Conservation (phyloP, 2,329 filamentous ascomycete genomes). For the Exserohilum rostratum region DNA sequence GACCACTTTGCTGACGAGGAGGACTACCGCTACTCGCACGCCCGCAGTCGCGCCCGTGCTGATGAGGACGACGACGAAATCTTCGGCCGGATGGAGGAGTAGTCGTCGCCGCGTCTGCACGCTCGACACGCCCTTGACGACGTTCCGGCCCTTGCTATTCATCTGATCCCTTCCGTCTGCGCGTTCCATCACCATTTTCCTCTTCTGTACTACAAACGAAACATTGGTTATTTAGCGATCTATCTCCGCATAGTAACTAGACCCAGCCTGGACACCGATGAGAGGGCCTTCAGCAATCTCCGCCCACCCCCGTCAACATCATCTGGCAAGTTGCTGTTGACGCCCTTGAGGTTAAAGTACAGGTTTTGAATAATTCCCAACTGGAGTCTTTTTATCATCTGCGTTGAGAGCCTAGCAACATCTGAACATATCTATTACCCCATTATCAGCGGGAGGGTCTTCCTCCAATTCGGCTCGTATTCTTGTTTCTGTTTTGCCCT, state of each 20-base stretch:
- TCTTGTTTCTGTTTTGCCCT: background rate
- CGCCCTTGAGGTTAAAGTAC: conserved; percentile 50
- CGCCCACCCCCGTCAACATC: conserved; percentile 10
- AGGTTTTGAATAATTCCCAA: conserved; percentile 36
- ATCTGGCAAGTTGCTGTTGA: conserved; percentile 18
- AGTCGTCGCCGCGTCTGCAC: conserved; percentile 6
- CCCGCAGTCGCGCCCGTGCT: conserved; percentile 62
- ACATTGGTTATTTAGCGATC: conserved; percentile 45
- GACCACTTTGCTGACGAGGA: conserved; percentile 70
- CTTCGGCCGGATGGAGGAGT: conserved; percentile 94
- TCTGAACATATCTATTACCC: conserved; percentile 7
- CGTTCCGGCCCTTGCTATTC: conserved; percentile 10
- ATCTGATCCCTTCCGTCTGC: conserved; percentile 3
- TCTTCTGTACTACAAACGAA: conserved; percentile 44
- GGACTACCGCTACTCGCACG: conserved; percentile 59
- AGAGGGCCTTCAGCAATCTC: conserved; percentile 44
- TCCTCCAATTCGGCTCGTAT: background rate
- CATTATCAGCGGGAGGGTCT: conserved; percentile 5
- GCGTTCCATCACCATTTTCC: conserved; percentile 16
- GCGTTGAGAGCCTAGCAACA: conserved; percentile 46
- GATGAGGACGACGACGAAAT: conserved; percentile 95
- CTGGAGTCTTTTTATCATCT: conserved; percentile 20
- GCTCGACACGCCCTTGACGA: conserved; percentile 9
- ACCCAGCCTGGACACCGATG: conserved; percentile 48
- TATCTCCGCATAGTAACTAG: conserved; percentile 44